phyloP scores from a whole-genome alignment of 1,284 basidiomycete species.

The Mycena citricolor region DNA sequence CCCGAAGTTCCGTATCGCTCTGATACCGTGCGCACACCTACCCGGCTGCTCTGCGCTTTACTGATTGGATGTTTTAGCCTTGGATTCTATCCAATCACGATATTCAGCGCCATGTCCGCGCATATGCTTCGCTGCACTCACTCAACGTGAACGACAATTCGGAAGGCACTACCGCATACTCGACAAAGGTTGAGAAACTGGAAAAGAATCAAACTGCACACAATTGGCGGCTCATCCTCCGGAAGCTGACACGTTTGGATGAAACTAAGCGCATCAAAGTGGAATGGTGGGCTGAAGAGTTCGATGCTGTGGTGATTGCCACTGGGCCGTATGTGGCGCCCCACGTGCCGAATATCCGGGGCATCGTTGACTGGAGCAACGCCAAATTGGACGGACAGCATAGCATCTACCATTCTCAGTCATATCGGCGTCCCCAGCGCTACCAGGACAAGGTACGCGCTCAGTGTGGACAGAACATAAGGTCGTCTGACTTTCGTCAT shows the following conservation, averaged over 20 bases:
- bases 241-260: constrained; percentile 22
- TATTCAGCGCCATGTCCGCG: constrained; percentile 26
- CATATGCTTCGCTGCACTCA: constrained; percentile 27
- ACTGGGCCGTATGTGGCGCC: constrained; percentile 26
- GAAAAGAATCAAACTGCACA: constrained; percentile 20
- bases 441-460: constrained; percentile 24
- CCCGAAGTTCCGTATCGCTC: constrained; percentile 25
- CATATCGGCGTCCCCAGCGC: constrained; percentile 24
- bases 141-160: constrained; percentile 28
- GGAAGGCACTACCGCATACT: constrained; percentile 23
- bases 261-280: constrained; percentile 23
- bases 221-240: constrained; percentile 27
- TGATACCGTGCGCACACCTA: constrained; percentile 19
- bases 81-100: constrained; percentile 23
- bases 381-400: constrained; percentile 7
- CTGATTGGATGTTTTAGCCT: constrained; percentile 6
- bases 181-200: constrained; percentile 29
- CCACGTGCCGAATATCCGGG: constrained; percentile 25
- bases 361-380: constrained; percentile 25
- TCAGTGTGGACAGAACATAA: neutral
- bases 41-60: too few relatives aligned
- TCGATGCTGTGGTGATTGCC: constrained; percentile 25
- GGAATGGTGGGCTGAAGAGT: constrained; percentile 27
- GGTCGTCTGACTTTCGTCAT: constrained; percentile 22
- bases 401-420: constrained; percentile 25